These are phyloP conservation scores for Hypericum androsaemum DNA, from an alignment of 345 rosid genomes.

Conservation along the genomic window DNA sequence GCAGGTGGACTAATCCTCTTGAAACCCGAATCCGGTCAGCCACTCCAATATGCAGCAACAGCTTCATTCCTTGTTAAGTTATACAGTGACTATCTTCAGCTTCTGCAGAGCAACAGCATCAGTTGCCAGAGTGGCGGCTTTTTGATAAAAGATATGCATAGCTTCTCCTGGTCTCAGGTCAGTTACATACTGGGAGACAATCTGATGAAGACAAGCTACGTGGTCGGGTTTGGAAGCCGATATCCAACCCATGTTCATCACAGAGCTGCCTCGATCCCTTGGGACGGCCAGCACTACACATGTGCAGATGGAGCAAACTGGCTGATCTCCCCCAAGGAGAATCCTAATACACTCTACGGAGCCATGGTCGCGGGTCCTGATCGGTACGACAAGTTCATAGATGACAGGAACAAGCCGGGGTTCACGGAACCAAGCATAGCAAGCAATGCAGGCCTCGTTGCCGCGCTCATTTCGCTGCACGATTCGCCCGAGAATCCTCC, in stretches of 20 bases:
- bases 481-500: conserved; percentile 25
- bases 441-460: conserved; percentile 31
- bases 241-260: conserved; percentile 24
- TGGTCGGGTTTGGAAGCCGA: conserved; percentile 21
- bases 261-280: conserved; percentile 26
- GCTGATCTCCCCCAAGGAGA: conserved; percentile 9
- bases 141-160: conserved; percentile 28
- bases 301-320: conserved; percentile 24
- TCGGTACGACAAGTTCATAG: conserved; percentile 8
- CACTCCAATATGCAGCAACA: conserved; percentile 43
- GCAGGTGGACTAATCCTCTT: conserved; percentile 48
- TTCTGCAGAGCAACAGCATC: conserved; percentile 27
- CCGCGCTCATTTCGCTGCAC: conserved; percentile 48
- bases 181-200: conserved; percentile 22
- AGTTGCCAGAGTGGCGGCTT: conserved; percentile 24
- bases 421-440: conserved; percentile 22
- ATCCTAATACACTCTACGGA: conserved; percentile 18
- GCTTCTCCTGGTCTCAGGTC: conserved; percentile 44
- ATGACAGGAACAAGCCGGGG: conserved; percentile 15
- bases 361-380: conserved; percentile 26
- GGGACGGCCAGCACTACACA: conserved; percentile 26
- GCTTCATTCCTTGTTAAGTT: conserved; percentile 51
- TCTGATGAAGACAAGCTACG: conserved; percentile 23
- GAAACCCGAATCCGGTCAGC: conserved; percentile 24
- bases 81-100: conserved; percentile 46